Base-by-base conservation (phyloP, 1,139 yeast genomes). In the Candida sanyaensis region DNA sequence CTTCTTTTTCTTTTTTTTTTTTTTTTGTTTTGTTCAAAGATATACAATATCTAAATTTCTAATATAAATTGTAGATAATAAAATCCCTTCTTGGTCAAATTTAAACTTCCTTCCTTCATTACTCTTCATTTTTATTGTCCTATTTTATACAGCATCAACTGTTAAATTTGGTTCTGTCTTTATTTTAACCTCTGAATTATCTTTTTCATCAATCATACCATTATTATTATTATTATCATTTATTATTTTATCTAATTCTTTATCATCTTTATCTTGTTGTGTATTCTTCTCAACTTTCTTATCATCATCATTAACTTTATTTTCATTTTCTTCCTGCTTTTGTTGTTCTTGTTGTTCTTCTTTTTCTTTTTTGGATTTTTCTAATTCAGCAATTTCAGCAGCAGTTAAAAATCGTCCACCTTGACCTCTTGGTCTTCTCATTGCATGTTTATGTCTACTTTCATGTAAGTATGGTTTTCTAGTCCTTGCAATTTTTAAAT, bases 381-480 rank as follows among this genome's bases (percentile, higher is more conserved):
- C 95, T 61, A 83, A 78, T 67, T 91, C 95, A 26, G 96, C 97
- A 51, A 93, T 92, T 63, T 95, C 99, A 4, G 96, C 96, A 5
- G 98, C 97, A 1, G 99, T 93, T 54, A 95, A 71, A 60, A 95
- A 95, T 52, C 99, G 75, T 3, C 99, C 99, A 29, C 99, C 99
- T 68, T 93, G 98, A 28, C 99, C 99, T 60, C 99, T 81, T 12
- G 99, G 99, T 66, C 99, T 81, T 63, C 99, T 80, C 99, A 95
- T 93, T 21, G 99, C 99, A 66, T 95, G 99, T 65, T 93, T 93
- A 67, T 95, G 99, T 59, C 99, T 81, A 13, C 97, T 90, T 67
- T 95, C 99, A 65, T 95, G 99, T 47, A 95, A 70, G 64, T 95
- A 95, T 3, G 99, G 99, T 62, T 88, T 87, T 56, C 98, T 81